Evolutionary conservation across 2,329 filamentous ascomycete genomes (phyloP).

Genomic region (Fonsecaea erecta): DNA sequence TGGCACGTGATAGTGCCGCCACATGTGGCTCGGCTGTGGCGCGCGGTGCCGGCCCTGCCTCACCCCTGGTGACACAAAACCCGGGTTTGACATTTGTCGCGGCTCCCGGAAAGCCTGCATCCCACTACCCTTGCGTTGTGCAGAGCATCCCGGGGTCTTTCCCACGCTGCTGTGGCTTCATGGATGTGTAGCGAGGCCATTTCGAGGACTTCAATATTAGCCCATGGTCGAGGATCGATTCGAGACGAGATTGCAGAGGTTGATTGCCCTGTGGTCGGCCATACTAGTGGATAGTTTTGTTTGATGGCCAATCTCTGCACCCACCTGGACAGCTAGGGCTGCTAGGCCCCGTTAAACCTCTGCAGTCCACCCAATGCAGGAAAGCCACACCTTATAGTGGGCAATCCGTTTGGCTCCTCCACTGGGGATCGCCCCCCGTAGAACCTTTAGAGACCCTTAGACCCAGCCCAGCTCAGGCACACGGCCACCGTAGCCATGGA

Average conservation of each 20-base stretch:
- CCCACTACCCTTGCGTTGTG: conserved; percentile 1
- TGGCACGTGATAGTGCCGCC: conserved; percentile 9
- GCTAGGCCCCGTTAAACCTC: neutral
- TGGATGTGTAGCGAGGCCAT: conserved; percentile 4
- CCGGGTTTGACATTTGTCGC: conserved; percentile 5
- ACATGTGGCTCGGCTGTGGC: conserved; percentile 8
- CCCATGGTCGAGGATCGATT: conserved; percentile 4
- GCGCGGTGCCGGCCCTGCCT: neutral
- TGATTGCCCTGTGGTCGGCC: neutral
- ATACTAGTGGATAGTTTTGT: conserved; percentile 11
- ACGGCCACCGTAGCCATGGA: conserved; percentile 11
- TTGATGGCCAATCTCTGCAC: conserved; percentile 17
- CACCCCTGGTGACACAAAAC: neutral
- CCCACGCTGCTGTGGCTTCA: neutral
- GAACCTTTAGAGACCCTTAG: conserved; percentile 4
- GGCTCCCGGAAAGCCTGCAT: neutral
- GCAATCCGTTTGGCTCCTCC: conserved; percentile 10
- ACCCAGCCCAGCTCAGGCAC: conserved; percentile 15
- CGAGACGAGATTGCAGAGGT: conserved; percentile 22
- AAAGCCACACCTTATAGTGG: conserved; percentile 15
- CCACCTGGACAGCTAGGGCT: conserved; percentile 5
- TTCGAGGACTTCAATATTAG: conserved; percentile 2
- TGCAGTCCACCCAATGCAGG: conserved; percentile 15
- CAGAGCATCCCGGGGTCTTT: conserved; percentile 8
- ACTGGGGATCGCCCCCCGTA: conserved; percentile 15